phyloP scores from a whole-genome alignment of 305 asterid genomes.

The Euphrasia arctica region DNA sequence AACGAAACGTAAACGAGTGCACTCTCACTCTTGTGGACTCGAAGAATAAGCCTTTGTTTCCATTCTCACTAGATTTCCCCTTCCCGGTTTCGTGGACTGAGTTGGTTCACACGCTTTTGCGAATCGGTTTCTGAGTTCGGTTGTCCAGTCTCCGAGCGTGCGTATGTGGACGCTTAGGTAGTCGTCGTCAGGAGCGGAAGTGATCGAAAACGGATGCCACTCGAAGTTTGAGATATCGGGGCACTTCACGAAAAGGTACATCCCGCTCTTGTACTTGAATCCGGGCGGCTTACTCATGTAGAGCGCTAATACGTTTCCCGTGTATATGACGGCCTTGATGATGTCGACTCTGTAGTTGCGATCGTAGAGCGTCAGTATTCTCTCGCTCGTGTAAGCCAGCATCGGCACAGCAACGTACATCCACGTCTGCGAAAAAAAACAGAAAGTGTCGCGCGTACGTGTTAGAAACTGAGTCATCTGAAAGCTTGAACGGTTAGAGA shows the following conservation, averaged over 20 bases:
- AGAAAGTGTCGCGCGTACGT: neutral
- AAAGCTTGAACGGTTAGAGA: too few relatives aligned
- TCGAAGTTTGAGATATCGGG: slow-evolving; percentile 73
- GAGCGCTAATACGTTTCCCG: slow-evolving; percentile 85
- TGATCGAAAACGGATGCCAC: slow-evolving; percentile 98
- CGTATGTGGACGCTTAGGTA: slow-evolving; percentile 86
- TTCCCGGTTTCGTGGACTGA: slow-evolving; percentile 36
- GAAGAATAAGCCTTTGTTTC: slow-evolving; percentile 60
- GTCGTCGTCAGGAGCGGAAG: slow-evolving; percentile 91
- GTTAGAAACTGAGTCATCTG: too few relatives aligned
- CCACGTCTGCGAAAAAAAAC: slow-evolving; percentile 61
- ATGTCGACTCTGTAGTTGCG: slow-evolving; percentile 50
- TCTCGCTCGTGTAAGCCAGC: slow-evolving; percentile 52
- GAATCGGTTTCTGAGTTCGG: slow-evolving; percentile 65
- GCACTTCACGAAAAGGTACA: slow-evolving; percentile 89
- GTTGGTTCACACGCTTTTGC: slow-evolving; percentile 63
- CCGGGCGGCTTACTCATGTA: slow-evolving; percentile 82
- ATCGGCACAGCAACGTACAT: slow-evolving; percentile 74
- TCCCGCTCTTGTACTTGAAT: slow-evolving; percentile 94
- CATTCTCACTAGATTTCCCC: slow-evolving; percentile 62
- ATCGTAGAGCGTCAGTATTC: slow-evolving; percentile 60
- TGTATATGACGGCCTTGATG: slow-evolving; percentile 77
- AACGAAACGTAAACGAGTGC: neutral
- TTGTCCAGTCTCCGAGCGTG: slow-evolving; percentile 89
- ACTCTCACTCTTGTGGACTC: slow-evolving; percentile 43